Conservation (phyloP, 305 asterid species). For the Rubia balearica region DNA sequence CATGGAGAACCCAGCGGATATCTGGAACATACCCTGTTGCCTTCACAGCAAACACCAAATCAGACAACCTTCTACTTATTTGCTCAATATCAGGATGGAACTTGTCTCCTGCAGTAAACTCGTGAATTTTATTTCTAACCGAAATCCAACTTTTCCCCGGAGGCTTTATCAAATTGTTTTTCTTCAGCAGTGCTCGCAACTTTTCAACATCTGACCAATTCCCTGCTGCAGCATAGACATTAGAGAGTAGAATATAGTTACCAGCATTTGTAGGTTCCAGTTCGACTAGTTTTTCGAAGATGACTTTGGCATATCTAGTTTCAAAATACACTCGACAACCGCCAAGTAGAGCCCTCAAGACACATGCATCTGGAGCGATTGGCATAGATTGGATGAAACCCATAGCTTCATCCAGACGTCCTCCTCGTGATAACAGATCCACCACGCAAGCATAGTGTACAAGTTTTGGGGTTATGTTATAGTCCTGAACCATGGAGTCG, state of each 20-base stretch:
- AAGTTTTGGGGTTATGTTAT: constrained; percentile 22
- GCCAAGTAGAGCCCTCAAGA: constrained; percentile 22
- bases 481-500: constrained; percentile 23
- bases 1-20: constrained; percentile 27
- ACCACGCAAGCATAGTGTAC: constrained; percentile 33
- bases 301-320: constrained; percentile 12
- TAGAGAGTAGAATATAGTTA: constrained; percentile 25
- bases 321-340: constrained; percentile 22
- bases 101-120: constrained; percentile 27
- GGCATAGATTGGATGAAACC: constrained; percentile 24
- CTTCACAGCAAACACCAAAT: constrained; percentile 17
- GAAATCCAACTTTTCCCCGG: constrained; percentile 31
- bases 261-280: constrained; percentile 25
- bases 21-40: constrained; percentile 27
- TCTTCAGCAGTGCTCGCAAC: constrained; percentile 19
- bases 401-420: constrained; percentile 28
- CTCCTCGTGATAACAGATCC: constrained; percentile 30
- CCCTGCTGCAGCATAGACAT: constrained; percentile 27
- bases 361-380: constrained; percentile 25
- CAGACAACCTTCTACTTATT: constrained; percentile 18
- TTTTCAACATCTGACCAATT: constrained; percentile 26
- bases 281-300: constrained; percentile 16
- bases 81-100: constrained; percentile 21
- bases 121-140: constrained; percentile 21
- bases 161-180: constrained; percentile 24